These are phyloP conservation scores for Venturia effusa DNA, from an alignment of 2,329 filamentous ascomycete species.

Conservation along the genomic window DNA sequence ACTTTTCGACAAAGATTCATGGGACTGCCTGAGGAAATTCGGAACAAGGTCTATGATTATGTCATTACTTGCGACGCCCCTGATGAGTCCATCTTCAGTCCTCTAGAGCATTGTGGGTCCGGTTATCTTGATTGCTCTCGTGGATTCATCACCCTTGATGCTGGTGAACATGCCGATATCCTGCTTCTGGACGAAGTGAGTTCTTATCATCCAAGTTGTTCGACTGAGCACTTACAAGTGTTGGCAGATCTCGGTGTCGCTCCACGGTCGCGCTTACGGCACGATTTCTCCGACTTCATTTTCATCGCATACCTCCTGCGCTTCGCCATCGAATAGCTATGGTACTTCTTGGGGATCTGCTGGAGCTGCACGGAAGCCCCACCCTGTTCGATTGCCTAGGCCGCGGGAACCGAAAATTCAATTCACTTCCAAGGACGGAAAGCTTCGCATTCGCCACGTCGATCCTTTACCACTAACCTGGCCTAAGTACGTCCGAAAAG, in stretches of 20 bases:
- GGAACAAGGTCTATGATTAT: conserved; percentile 1
- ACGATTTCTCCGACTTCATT: background rate
- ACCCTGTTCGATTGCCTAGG: background rate
- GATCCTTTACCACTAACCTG: background rate
- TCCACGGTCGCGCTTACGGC: background rate
- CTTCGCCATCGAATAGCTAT: background rate
- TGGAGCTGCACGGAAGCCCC: background rate
- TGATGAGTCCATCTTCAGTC: background rate
- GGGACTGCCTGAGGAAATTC: background rate
- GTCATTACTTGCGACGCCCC: background rate
- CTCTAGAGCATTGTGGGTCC: background rate
- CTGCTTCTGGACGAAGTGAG: background rate
- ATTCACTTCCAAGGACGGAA: background rate
- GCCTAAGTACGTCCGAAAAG: background rate
- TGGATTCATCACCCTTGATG: background rate
- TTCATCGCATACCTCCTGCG: background rate
- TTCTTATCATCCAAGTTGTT: background rate
- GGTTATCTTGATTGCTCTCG: background rate
- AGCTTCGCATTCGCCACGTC: background rate
- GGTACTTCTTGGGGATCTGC: background rate
- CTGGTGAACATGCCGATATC: background rate
- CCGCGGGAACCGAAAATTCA: background rate
- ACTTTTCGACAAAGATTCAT: conserved; percentile 3
- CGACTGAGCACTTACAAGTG: background rate
- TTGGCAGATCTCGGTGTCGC: background rate